Evolutionary conservation across 192 early-diverging fungal genomes (phyloP).

Genomic region (Entomortierella beljakovae): DNA sequence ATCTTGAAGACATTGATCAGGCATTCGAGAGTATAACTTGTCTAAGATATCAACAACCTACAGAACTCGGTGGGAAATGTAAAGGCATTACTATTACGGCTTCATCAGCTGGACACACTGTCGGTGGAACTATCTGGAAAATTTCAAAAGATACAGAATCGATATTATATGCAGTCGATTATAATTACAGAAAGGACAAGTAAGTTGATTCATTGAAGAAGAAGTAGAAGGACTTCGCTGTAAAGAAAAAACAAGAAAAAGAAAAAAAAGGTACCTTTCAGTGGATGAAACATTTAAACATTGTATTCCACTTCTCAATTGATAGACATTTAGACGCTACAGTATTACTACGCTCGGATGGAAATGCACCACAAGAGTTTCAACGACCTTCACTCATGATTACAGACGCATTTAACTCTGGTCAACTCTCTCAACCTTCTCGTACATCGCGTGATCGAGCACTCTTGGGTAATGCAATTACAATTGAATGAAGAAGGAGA

Average conservation of each 20-base stretch:
- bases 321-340: conserved; percentile 83
- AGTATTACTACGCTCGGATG: conserved; percentile 67
- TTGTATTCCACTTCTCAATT: background rate
- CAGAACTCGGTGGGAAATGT: conserved; percentile 77
- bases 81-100: conserved; percentile 91
- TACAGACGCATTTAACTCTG: conserved; percentile 88
- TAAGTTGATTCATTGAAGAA: too few species aligned
- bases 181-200: conserved; percentile 92
- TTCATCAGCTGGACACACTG: conserved; percentile 91
- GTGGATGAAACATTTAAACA: background rate
- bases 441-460: conserved; percentile 80
- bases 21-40: conserved; percentile 86
- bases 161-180: conserved; percentile 96
- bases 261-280: background rate
- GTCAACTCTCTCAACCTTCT: conserved; percentile 69
- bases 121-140: conserved; percentile 98
- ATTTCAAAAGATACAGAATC: conserved; percentile 95
- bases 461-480: conserved; percentile 71
- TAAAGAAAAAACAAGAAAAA: background rate
- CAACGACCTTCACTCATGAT: conserved; percentile 90
- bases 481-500: background rate
- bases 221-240: too few species aligned
- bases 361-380: conserved; percentile 74
- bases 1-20: conserved; percentile 81
- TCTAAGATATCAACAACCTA: conserved; percentile 91